Percentiles rank a stretch among this genome's conserved stretches.
Evolutionary conservation across 2,329 filamentous ascomycete species (phyloP).

Genomic region (Talaromyces sp.): DNA sequence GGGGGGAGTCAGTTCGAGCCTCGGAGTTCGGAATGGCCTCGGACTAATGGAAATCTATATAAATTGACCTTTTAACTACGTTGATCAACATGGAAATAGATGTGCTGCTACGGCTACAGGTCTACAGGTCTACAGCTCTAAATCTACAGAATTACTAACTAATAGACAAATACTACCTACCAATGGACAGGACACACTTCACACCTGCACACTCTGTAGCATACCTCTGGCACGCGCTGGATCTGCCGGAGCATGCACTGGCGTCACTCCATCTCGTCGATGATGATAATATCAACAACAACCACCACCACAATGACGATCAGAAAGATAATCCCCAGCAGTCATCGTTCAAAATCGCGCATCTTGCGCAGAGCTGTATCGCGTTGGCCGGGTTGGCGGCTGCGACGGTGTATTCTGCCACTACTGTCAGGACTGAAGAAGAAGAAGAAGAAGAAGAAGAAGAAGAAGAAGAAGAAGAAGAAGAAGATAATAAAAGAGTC

Average conservation of each 20-base stretch:
- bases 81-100: too few relatives aligned
- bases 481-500: constrained; percentile 9
- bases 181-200: background rate
- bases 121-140: too few relatives aligned
- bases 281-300: background rate
- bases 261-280: background rate
- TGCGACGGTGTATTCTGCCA: constrained; percentile 41
- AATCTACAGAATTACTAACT: too few relatives aligned
- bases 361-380: constrained; percentile 50
- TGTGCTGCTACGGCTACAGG: too few relatives aligned
- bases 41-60: background rate
- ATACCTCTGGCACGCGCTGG: background rate
- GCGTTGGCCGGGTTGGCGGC: constrained; percentile 48
- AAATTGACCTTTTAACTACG: too few relatives aligned
- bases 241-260: background rate
- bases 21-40: background rate
- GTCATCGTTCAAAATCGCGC: constrained; percentile 52
- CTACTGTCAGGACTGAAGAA: too few relatives aligned
- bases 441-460: constrained; percentile 16
- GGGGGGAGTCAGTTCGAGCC: too few relatives aligned
- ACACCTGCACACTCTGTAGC: background rate
- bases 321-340: constrained; percentile 22
- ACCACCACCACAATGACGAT: too few relatives aligned
- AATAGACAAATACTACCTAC: background rate
- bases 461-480: constrained; percentile 26